These are phyloP conservation scores for Albophoma yamanashiensis DNA, from an alignment of 2,329 filamentous ascomycete genomes.

Conservation along the genomic window DNA sequence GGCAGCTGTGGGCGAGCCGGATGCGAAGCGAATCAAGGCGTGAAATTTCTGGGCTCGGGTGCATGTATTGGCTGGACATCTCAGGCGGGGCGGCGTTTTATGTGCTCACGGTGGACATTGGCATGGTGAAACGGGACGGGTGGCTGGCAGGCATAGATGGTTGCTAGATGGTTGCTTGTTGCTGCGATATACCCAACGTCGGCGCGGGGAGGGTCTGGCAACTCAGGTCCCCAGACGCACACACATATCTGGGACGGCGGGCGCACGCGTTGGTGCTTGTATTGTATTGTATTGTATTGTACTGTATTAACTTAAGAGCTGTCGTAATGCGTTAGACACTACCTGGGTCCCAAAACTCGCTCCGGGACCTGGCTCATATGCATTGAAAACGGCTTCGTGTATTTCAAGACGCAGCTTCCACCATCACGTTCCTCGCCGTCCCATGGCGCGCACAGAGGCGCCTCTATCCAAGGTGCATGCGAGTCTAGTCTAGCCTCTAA, in stretches of 20 bases:
- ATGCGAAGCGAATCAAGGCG: constrained; percentile 3
- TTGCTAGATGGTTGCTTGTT: not conserved
- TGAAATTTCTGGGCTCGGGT: not conserved
- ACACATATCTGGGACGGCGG: not conserved
- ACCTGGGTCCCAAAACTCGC: not conserved
- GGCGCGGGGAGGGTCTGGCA: not conserved
- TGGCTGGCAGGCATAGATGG: not conserved
- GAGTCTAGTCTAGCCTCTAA: not conserved
- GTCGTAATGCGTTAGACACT: not conserved
- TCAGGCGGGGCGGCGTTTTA: not conserved
- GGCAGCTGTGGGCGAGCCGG: not conserved
- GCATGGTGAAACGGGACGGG: not conserved
- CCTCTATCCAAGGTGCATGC: not conserved
- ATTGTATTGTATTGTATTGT: not conserved
- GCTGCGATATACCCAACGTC: not conserved
- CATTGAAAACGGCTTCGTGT: not conserved
- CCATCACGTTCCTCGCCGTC: not conserved
- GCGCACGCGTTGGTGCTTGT: not conserved
- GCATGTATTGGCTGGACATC: not conserved
- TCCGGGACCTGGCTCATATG: not conserved
- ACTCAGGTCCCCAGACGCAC: not conserved
- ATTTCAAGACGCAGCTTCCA: not conserved
- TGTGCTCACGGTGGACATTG: not conserved
- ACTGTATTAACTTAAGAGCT: not conserved
- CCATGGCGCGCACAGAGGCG: not conserved